Percentiles rank a stretch among this genome's conserved stretches.
These are phyloP conservation scores for Raphidocelis subcapitata DNA, from an alignment of 139 green algal genomes.

Conservation along the genomic window DNA sequence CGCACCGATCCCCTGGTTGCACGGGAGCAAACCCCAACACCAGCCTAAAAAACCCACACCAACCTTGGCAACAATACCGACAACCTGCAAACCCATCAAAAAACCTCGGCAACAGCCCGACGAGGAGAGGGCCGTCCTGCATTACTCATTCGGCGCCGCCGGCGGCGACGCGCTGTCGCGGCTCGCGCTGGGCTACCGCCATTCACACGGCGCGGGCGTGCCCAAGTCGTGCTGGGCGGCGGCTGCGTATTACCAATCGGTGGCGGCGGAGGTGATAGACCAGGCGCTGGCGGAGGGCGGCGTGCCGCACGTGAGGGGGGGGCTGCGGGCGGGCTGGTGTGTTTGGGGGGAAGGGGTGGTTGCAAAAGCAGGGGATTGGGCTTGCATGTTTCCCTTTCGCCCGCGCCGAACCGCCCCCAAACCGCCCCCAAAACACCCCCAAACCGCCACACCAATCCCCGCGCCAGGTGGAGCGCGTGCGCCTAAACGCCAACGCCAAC, in stretches of 20 bases:
- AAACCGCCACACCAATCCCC: neutral
- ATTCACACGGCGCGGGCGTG: slow-evolving; percentile 76
- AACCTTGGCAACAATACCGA: no score
- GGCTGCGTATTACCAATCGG: slow-evolving; percentile 84
- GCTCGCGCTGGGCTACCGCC: slow-evolving; percentile 82
- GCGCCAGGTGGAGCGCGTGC: slow-evolving; percentile 52
- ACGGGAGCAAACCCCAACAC: no score
- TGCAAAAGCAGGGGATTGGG: no score
- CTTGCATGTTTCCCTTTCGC: no score
- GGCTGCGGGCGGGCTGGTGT: no score
- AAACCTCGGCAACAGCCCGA: slow-evolving; percentile 53
- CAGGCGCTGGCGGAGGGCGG: slow-evolving; percentile 7
- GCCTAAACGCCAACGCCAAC: slow-evolving; percentile 44
- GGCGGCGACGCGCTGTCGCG: slow-evolving; percentile 63
- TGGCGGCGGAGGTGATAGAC: slow-evolving; percentile 58
- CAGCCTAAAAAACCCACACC: no score
- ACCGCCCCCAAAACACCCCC: no score
- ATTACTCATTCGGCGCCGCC: slow-evolving; percentile 82
- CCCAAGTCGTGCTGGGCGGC: slow-evolving; percentile 78
- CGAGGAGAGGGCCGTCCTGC: slow-evolving; percentile 56
- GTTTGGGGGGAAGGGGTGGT: no score
- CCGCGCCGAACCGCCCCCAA: no score
- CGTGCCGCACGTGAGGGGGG: slow-evolving; percentile 2
- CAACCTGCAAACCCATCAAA: no score
- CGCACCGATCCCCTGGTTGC: no score